These are phyloP conservation scores for Fusarium sp. DNA, from an alignment of 2,329 filamentous ascomycete genomes.

Conservation along the genomic window DNA sequence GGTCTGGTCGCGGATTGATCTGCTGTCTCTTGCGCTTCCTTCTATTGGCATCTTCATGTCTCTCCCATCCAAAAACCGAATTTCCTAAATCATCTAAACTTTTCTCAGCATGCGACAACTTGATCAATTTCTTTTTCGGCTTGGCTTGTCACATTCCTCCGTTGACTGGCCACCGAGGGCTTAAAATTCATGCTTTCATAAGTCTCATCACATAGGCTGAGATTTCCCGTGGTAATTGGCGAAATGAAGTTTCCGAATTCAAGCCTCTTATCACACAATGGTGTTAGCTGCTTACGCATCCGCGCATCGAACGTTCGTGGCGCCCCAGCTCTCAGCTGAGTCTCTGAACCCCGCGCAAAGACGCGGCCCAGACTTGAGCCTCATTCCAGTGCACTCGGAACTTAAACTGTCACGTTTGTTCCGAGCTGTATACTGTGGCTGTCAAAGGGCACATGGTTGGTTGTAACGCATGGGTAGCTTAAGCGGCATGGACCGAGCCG, in stretches of 20 bases:
- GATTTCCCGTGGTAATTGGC: not conserved
- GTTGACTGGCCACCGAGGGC: not conserved
- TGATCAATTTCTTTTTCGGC: not conserved
- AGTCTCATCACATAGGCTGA: not conserved
- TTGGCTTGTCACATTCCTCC: not conserved
- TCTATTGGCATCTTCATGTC: fast-evolving
- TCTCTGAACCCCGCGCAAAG: not conserved
- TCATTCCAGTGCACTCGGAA: not conserved
- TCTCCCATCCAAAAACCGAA: not conserved
- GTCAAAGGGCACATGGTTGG: not conserved
- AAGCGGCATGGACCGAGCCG: not conserved
- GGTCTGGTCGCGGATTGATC: fast-evolving
- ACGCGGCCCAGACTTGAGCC: not conserved
- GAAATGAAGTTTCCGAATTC: not conserved
- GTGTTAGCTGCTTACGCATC: not conserved
- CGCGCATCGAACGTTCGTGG: not conserved
- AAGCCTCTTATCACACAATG: constrained; percentile 2
- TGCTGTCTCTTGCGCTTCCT: not conserved
- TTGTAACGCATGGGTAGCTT: not conserved
- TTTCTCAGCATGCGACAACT: not conserved
- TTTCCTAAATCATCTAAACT: not conserved
- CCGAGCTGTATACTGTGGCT: not conserved
- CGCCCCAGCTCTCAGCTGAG: not conserved
- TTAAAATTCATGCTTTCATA: not conserved
- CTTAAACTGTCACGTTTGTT: not conserved